Percentiles rank a stretch among this genome's conserved stretches.
These are phyloP conservation scores for Blepharisma undulans DNA, from an alignment of 169 alveolate genomes.

Conservation along the genomic window DNA sequence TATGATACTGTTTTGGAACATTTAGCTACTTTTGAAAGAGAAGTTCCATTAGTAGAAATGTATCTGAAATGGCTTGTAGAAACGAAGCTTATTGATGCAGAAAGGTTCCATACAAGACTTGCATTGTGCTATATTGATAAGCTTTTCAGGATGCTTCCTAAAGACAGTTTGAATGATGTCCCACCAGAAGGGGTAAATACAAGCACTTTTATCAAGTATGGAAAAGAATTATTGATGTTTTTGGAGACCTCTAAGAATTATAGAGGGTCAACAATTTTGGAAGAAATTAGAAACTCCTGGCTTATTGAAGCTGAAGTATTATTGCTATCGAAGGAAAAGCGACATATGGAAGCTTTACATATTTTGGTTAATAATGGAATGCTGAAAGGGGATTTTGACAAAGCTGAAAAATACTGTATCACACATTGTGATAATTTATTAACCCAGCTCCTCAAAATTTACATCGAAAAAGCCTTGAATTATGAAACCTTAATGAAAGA, in stretches of 20 bases:
- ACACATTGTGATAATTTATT: background rate
- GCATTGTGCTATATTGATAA: slow-evolving; percentile 15
- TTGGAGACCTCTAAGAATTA: slow-evolving; percentile 15
- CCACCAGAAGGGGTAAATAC: background rate
- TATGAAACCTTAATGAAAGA: slow-evolving; percentile 8
- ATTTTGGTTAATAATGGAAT: slow-evolving; percentile 25
- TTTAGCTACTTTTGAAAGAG: background rate
- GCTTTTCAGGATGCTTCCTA: slow-evolving; percentile 28
- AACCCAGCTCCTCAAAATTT: slow-evolving; percentile 22
- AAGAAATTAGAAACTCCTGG: slow-evolving; percentile 32
- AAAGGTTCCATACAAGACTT: slow-evolving; percentile 41
- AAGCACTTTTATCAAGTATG: slow-evolving; percentile 1
- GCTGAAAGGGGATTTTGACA: background rate
- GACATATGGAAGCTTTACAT: slow-evolving; percentile 22
- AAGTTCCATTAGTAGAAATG: background rate
- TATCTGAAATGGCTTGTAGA: slow-evolving; percentile 25
- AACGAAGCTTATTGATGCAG: slow-evolving; percentile 11
- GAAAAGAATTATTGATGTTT: slow-evolving; percentile 2
- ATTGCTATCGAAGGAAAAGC: background rate
- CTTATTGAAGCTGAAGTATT: slow-evolving; percentile 38
- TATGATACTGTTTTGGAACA: slow-evolving; percentile 15
- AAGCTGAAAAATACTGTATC: slow-evolving; percentile 32
- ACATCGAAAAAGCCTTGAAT: background rate
- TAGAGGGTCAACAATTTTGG: background rate
- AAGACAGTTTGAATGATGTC: background rate